These are phyloP conservation scores for Mycena belliarum DNA, from an alignment of 768 basidiomycete species.

Conservation along the genomic window DNA sequence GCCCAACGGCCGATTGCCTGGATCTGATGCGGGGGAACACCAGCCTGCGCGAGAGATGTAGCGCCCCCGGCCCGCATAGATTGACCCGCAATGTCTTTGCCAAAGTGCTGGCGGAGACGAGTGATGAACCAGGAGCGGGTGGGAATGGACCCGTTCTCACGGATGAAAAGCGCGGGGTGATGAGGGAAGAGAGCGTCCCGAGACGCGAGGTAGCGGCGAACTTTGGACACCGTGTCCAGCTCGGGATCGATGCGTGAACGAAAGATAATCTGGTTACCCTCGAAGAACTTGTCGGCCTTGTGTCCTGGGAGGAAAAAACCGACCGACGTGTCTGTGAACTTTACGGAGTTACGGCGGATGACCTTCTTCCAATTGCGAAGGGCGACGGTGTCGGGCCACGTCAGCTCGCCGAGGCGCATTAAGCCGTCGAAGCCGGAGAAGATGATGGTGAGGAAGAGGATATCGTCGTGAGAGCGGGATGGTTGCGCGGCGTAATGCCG, in stretches of 20 bases:
- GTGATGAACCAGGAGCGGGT: constrained; percentile 35
- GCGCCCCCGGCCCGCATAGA: constrained; percentile 44
- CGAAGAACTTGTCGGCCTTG: no score
- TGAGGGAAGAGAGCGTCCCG: constrained; percentile 29
- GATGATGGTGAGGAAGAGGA: constrained; percentile 30
- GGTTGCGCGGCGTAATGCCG: background rate
- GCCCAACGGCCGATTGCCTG: no score
- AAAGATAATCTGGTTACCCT: no score
- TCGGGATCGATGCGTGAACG: no score
- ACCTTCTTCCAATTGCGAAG: no score
- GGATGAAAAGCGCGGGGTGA: constrained; percentile 36
- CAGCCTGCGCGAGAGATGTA: no score
- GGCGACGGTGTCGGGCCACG: constrained; percentile 24
- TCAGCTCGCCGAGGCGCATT: constrained; percentile 35
- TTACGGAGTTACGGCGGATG: constrained; percentile 26
- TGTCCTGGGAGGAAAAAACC: constrained; percentile 35
- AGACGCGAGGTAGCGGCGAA: constrained; percentile 25
- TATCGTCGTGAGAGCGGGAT: constrained; percentile 30
- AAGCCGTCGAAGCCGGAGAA: constrained; percentile 33
- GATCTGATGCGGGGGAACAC: no score
- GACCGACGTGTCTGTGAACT: constrained; percentile 22
- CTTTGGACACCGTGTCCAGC: no score
- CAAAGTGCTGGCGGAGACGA: constrained; percentile 28
- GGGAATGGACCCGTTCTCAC: constrained; percentile 31
- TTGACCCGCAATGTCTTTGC: constrained; percentile 31